These are phyloP conservation scores for Tricholoma bakamatsutake DNA, from an alignment of 768 basidiomycete genomes.

Conservation along the genomic window DNA sequence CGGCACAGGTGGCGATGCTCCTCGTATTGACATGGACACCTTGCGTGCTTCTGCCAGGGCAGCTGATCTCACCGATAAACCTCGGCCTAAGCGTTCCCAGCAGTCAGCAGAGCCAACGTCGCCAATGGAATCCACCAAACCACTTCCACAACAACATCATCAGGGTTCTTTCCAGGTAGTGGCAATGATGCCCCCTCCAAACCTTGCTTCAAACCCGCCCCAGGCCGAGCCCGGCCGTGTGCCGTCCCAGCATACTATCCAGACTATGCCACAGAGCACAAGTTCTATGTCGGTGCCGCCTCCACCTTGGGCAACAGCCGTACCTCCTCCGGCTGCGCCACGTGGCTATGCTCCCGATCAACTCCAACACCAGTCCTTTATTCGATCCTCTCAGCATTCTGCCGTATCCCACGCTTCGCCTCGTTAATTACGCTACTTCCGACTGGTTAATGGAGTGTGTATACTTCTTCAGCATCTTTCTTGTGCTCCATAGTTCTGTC, in stretches of 20 bases:
- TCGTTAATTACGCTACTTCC: conserved; percentile 18
- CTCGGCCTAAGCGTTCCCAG: conserved; percentile 20
- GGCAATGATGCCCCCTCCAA: conserved; percentile 28
- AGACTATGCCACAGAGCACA: conserved; percentile 11
- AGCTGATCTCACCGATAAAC: conserved; percentile 39
- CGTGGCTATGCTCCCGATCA: conserved; percentile 27
- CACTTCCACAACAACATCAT: conserved; percentile 34
- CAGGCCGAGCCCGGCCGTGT: conserved; percentile 12
- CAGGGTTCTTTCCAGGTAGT: conserved; percentile 59
- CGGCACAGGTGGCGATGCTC: conserved; percentile 46
- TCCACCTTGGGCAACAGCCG: conserved; percentile 22
- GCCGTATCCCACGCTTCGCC: conserved; percentile 15
- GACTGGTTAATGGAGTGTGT: conserved; percentile 1
- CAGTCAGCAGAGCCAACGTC: conserved; percentile 25
- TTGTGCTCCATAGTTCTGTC: background rate
- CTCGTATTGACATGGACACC: conserved; percentile 68
- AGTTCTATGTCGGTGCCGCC: conserved; percentile 18
- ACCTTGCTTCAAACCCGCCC: conserved; percentile 10
- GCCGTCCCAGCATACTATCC: conserved; percentile 12
- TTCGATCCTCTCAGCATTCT: conserved; percentile 27
- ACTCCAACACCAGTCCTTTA: conserved; percentile 32
- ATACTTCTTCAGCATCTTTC: background rate
- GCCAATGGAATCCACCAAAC: conserved; percentile 26
- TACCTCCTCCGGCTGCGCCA: conserved; percentile 9
- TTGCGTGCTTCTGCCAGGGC: conserved; percentile 68